A percentile compares a stretch with the other conserved stretches of the same genome.
Evolutionary conservation across 768 basidiomycete genomes (phyloP).

Genomic region (Russula virescens): DNA sequence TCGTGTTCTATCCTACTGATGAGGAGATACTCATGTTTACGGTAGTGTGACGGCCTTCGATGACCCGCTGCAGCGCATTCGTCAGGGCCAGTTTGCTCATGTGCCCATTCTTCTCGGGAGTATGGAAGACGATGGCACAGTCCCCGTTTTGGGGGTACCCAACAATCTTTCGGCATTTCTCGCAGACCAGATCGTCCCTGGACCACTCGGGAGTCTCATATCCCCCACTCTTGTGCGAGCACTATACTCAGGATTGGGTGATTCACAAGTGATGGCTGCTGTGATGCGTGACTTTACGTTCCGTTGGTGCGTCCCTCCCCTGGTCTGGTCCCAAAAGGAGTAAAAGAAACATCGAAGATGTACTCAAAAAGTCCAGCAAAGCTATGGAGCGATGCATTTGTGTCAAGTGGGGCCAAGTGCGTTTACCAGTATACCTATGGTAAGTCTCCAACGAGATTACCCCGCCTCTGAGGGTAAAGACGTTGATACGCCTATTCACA

Average conservation of each 20-base stretch:
- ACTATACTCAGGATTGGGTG: conserved; percentile 3
- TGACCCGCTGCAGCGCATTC: conserved; percentile 5
- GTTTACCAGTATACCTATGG: conserved; percentile 15
- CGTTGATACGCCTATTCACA: not conserved
- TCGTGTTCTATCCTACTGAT: not conserved
- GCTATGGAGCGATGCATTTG: conserved; percentile 8
- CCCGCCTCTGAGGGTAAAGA: too few relatives aligned
- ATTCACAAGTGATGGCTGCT: conserved; percentile 2
- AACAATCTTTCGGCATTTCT: not conserved
- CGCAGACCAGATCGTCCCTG: not conserved
- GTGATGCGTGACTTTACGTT: conserved; percentile 6
- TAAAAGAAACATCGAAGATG: too few relatives aligned
- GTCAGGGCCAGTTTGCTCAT: not conserved
- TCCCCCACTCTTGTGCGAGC: not conserved
- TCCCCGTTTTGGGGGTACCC: not conserved
- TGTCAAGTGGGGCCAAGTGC: not conserved
- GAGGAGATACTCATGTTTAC: not conserved
- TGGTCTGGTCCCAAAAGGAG: not conserved
- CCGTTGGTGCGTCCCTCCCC: not conserved
- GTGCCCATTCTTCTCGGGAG: conserved; percentile 11
- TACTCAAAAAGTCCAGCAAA: conserved; percentile 1
- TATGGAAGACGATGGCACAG: conserved; percentile 4
- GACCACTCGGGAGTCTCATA: too few relatives aligned
- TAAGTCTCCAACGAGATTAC: not conserved
- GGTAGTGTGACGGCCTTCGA: not conserved